Conservation (phyloP, 257 asterid genomes). For the Solanum ahanhuiri region DNA sequence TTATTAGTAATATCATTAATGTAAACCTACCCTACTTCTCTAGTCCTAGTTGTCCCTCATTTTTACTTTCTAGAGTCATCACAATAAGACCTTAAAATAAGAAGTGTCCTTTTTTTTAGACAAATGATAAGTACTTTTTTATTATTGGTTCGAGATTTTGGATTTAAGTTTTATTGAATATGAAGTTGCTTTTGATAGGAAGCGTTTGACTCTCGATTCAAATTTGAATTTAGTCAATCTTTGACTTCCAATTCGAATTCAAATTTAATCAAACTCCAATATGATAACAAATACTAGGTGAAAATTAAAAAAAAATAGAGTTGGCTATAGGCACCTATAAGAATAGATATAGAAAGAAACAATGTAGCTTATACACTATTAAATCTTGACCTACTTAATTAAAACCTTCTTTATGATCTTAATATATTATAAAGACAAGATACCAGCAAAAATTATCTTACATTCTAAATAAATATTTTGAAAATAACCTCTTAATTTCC, state of each 20-base stretch:
- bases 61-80: neutral
- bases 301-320: neutral
- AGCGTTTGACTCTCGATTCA: rapidly evolving
- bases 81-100: neutral
- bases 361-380: neutral
- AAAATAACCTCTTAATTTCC: neutral
- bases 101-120: neutral
- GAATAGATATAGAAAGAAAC: neutral
- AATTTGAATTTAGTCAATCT: no score
- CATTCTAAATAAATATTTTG: neutral
- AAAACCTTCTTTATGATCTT: neutral
- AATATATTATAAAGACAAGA: neutral
- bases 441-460: neutral
- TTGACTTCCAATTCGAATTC: no score
- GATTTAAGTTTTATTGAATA: no score
- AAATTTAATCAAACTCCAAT: no score
- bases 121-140: no score
- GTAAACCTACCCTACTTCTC: neutral
- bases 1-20: neutral
- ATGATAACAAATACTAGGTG: neutral
- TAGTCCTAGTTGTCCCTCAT: neutral
- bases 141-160: neutral
- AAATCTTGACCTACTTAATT: neutral
- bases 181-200: no score
- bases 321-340: neutral